Evolutionary conservation across 2,329 filamentous ascomycete genomes (phyloP).

Genomic region (Aureobasidium pullulans): DNA sequence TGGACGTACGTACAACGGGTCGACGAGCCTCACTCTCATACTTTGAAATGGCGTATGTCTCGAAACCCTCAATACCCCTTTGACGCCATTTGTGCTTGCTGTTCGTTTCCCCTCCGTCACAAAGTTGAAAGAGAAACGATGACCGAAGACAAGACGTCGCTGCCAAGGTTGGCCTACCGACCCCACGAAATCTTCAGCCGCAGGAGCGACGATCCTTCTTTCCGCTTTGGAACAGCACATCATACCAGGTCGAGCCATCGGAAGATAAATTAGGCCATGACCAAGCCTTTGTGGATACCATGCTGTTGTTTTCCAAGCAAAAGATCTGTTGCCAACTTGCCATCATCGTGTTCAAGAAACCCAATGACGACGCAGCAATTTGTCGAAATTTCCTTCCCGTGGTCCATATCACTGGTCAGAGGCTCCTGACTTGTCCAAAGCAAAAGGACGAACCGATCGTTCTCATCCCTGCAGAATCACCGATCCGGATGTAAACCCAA

Average conservation of each 20-base stretch:
- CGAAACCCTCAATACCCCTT: too few species aligned
- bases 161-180: not conserved
- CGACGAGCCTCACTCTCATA: not conserved
- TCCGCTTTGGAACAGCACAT: not conserved
- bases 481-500: not conserved
- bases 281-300: not conserved
- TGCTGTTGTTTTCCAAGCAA: not conserved
- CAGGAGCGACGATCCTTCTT: constrained; percentile 2
- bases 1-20: not conserved
- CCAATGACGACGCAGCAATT: not conserved
- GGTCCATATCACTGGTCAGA: not conserved
- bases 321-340: not conserved
- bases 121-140: not conserved
- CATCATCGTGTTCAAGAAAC: not conserved
- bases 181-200: not conserved
- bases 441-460: not conserved
- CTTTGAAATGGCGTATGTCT: not conserved
- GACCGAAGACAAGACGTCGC: too few species aligned
- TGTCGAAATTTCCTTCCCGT: not conserved
- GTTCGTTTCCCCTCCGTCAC: too few species aligned
- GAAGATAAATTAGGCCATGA: not conserved
- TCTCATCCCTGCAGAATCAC: not conserved
- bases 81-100: too few species aligned
- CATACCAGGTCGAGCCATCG: not conserved
- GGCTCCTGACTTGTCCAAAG: not conserved